These are phyloP conservation scores for Capsicum baccatum DNA, from an alignment of 257 asterid species.

Conservation along the genomic window DNA sequence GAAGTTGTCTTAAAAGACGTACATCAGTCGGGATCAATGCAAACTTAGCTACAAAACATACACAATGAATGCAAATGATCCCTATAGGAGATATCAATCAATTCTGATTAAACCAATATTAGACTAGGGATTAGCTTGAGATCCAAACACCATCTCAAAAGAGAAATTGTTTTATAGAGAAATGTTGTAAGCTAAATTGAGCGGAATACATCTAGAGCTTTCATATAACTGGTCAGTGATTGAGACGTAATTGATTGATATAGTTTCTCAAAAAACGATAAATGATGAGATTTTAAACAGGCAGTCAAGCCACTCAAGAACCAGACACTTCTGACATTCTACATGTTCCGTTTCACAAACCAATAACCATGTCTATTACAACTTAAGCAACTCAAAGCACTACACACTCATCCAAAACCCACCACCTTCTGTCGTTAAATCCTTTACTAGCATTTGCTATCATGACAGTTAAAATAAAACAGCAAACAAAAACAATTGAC, in stretches of 20 bases:
- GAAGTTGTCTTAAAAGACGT: neutral
- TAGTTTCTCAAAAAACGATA: neutral
- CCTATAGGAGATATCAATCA: neutral
- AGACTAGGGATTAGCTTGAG: neutral
- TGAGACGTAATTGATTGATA: neutral
- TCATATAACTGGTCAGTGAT: neutral
- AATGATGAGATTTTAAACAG: neutral
- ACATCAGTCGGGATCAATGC: neutral
- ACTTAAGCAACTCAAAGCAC: conserved; percentile 1
- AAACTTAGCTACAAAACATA: neutral
- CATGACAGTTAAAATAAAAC: neutral
- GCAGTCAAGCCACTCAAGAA: neutral
- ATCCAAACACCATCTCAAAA: neutral
- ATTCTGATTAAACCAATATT: neutral
- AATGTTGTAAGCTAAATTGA: neutral
- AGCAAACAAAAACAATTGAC: neutral
- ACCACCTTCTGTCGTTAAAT: neutral
- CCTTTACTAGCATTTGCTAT: neutral
- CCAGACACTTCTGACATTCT: neutral
- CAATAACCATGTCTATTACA: neutral
- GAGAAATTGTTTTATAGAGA: neutral
- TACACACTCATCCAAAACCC: neutral
- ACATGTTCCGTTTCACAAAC: neutral
- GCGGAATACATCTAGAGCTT: neutral
- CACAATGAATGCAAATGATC: neutral